Evolutionary conservation across 345 rosid genomes (phyloP).

Genomic region (Eucalyptus virginea): DNA sequence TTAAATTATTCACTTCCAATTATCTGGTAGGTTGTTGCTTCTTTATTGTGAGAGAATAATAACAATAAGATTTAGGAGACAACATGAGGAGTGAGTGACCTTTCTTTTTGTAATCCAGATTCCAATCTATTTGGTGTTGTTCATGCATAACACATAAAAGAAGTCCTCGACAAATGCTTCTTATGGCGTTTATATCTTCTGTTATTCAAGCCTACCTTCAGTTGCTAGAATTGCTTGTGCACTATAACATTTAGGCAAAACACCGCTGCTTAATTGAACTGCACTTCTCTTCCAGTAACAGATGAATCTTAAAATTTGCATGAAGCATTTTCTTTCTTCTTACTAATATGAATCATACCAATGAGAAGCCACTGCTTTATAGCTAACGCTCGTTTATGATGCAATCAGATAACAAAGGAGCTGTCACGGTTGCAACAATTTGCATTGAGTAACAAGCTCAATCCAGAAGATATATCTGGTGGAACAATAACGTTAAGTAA

Average conservation of each 20-base stretch:
- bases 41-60: background rate
- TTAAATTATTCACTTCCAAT: background rate
- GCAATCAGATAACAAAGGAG: conserved; percentile 63
- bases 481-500: conserved; percentile 92
- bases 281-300: background rate
- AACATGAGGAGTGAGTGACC: background rate
- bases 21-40: background rate
- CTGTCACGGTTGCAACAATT: conserved; percentile 60
- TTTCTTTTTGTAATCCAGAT: background rate
- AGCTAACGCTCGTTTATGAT: background rate
- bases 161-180: background rate
- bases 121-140: background rate
- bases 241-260: background rate
- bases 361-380: background rate
- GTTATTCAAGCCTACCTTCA: background rate
- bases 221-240: background rate
- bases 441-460: conserved; percentile 63
- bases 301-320: background rate
- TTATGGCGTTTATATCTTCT: background rate
- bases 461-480: conserved; percentile 58
- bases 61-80: background rate
- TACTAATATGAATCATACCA: background rate
- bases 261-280: background rate
- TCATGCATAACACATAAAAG: background rate
- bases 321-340: background rate